Evolutionary conservation across 306 rosid species (phyloP).

Genomic region (Abrus pulchellus): DNA sequence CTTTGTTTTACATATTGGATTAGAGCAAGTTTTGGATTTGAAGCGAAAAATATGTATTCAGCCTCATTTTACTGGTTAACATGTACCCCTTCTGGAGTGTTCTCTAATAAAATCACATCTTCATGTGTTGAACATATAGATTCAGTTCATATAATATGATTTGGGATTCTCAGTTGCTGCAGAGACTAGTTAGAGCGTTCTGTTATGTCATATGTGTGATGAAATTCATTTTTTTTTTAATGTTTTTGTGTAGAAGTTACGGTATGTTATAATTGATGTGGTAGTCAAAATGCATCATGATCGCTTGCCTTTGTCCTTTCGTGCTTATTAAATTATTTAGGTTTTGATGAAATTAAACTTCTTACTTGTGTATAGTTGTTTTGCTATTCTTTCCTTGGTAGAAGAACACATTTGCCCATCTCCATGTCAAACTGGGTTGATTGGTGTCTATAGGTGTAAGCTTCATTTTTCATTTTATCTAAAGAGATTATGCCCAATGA

Average conservation of each 20-base stretch:
- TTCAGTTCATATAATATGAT: neutral
- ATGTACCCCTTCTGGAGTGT: neutral
- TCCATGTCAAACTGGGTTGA: neutral
- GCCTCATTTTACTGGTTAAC: conserved; percentile 15
- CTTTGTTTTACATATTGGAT: neutral
- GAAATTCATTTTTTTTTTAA: conserved; percentile 3
- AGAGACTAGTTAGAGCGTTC: conserved; percentile 22
- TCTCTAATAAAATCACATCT: conserved; percentile 7
- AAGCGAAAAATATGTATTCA: conserved; percentile 2
- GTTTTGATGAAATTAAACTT: neutral
- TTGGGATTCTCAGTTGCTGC: conserved; percentile 29
- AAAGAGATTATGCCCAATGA: neutral
- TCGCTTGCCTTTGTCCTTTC: neutral
- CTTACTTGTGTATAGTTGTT: conserved; percentile 12
- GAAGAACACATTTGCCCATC: neutral
- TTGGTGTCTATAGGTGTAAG: neutral
- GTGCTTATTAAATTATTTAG: neutral
- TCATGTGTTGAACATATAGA: neutral
- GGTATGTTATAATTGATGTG: neutral
- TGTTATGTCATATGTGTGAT: neutral
- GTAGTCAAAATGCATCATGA: conserved; percentile 22
- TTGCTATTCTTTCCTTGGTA: neutral
- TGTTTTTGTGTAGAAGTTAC: neutral
- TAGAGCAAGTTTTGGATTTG: conserved; percentile 6
- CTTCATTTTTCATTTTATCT: conserved; percentile 26